Evolutionary conservation across 148 eudicot species (phyloP).

Genomic region (Rhododendron mucronatum): DNA sequence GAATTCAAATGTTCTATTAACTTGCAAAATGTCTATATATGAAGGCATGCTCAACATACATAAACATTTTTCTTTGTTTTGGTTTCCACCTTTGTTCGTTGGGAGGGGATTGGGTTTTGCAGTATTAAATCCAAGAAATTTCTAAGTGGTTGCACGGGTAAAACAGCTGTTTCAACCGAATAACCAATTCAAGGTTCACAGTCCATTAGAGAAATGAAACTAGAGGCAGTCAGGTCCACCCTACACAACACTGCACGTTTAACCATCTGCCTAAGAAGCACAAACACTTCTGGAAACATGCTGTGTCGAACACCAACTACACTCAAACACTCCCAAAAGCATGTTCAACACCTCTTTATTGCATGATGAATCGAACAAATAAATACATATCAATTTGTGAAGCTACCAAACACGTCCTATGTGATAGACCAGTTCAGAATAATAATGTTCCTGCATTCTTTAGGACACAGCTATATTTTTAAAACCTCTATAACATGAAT

Average conservation of each 20-base stretch:
- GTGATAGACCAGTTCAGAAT: background rate
- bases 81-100: background rate
- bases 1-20: background rate
- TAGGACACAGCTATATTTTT: background rate
- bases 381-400: background rate
- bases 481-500: background rate
- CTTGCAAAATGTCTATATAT: background rate
- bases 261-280: background rate
- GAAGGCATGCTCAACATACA: background rate
- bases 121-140: background rate
- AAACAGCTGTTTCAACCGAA: conserved; percentile 4
- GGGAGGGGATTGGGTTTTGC: background rate
- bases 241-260: background rate
- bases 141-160: background rate
- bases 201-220: background rate
- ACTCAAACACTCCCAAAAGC: background rate
- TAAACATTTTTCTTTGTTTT: background rate
- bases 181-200: background rate
- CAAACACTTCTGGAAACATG: background rate
- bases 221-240: background rate
- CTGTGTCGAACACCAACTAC: background rate
- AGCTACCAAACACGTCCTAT: background rate
- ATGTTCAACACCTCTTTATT: background rate
- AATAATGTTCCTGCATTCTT: background rate
- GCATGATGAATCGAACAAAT: background rate